phyloP scores from a whole-genome alignment of 306 rosid species.

The Corylus heterophylla region DNA sequence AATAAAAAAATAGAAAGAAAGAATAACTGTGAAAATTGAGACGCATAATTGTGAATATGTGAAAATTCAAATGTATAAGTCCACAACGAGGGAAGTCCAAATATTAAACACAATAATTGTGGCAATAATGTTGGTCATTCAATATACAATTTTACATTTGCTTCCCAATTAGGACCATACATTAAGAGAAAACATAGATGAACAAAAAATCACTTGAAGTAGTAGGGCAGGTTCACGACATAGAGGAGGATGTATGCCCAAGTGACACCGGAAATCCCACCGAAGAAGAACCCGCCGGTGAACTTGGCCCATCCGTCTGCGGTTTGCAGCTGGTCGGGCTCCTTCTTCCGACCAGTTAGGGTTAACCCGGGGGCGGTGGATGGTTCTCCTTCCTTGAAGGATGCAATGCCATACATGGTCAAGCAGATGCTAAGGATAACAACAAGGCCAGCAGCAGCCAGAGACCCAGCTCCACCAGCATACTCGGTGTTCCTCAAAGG shows the following conservation, averaged over 20 bases:
- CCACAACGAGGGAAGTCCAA: not conserved
- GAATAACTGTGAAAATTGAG: not conserved
- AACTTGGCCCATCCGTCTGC: conserved; percentile 97
- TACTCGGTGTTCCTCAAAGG: conserved; percentile 73
- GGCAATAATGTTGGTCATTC: conserved; percentile 16
- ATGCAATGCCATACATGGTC: conserved; percentile 73
- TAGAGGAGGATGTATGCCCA: conserved; percentile 92
- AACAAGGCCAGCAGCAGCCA: conserved; percentile 87
- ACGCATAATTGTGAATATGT: not conserved
- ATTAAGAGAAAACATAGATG: not conserved
- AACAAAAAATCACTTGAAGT: conserved; percentile 51
- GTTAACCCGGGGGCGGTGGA: conserved; percentile 79
- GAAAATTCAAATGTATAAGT: not conserved
- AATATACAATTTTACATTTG: conserved; percentile 29
- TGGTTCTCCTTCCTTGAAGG: conserved; percentile 93
- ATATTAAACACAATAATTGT: conserved; percentile 9
- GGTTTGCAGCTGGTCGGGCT: conserved; percentile 88
- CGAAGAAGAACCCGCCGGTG: conserved; percentile 95
- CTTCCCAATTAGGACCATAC: conserved; percentile 23
- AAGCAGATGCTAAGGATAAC: conserved; percentile 76
- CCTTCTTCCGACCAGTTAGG: conserved; percentile 82
- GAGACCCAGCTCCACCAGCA: conserved; percentile 78
- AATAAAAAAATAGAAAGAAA: too few relatives aligned
- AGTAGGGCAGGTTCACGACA: conserved; percentile 80
- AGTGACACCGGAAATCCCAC: conserved; percentile 87